These are phyloP conservation scores for Pestalotiopsis sp. DNA, from an alignment of 2,329 filamentous ascomycete species.

Conservation along the genomic window DNA sequence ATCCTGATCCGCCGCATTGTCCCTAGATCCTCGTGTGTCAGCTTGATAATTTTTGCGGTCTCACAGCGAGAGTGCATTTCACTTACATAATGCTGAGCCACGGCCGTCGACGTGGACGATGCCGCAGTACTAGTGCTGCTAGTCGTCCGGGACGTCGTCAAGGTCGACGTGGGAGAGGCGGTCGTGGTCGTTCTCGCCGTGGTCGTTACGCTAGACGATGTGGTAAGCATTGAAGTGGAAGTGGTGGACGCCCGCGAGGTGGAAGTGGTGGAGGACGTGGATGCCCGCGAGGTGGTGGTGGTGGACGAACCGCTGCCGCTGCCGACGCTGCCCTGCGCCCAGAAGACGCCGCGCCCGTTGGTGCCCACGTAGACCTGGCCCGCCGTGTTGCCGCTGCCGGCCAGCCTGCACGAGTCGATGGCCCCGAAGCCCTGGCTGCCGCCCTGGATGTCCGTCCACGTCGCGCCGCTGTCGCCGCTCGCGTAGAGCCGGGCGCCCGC, in stretches of 20 bases:
- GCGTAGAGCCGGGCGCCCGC: constrained; percentile 46
- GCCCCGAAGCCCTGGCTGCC: constrained; percentile 43
- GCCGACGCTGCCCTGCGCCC: constrained; percentile 26
- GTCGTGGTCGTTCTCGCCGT: background rate
- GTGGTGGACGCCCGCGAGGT: background rate
- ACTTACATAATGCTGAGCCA: constrained; percentile 10
- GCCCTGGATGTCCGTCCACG: constrained; percentile 51
- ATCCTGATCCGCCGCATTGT: constrained; percentile 22
- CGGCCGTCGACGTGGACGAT: background rate
- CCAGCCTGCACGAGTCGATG: constrained; percentile 39
- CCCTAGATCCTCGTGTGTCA: background rate
- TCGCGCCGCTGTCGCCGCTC: constrained; percentile 41
- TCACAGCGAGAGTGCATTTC: no score
- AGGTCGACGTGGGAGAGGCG: background rate
- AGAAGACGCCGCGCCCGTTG: constrained; percentile 50
- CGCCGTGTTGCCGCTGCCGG: constrained; percentile 46
- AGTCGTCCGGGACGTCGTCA: background rate
- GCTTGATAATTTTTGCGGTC: background rate
- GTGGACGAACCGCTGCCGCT: constrained; percentile 19
- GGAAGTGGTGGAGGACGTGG: background rate
- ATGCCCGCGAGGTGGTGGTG: constrained; percentile 1
- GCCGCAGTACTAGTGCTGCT: background rate
- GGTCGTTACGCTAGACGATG: background rate
- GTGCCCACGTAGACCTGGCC: constrained; percentile 52
- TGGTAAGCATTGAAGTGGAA: background rate